Conservation (phyloP, 176 grass and related monocot genomes). For the Musa acuminata region DNA sequence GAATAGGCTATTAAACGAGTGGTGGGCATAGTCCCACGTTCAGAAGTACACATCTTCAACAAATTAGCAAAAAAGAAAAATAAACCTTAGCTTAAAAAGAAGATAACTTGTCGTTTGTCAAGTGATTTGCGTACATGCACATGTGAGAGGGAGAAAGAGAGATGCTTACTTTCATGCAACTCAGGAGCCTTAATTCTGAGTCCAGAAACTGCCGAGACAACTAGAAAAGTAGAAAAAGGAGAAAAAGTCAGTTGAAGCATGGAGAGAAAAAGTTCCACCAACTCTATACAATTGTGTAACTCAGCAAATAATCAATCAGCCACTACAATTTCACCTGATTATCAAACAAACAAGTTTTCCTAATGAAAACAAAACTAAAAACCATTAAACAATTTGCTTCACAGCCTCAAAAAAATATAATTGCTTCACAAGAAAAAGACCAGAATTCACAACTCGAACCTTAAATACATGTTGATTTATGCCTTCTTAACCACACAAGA, state of each 20-base stretch:
- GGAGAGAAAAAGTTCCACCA: not conserved
- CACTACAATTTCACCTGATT: not conserved
- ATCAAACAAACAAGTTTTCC: not conserved
- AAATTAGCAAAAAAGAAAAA: not conserved
- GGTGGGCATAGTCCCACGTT: not conserved
- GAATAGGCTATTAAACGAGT: not conserved
- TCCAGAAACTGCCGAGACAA: slow-evolving; percentile 71
- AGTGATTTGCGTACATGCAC: too few relatives aligned
- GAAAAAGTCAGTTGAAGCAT: slow-evolving; percentile 24
- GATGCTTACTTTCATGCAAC: slow-evolving; percentile 77
- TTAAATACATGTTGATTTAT: not conserved
- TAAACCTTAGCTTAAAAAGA: not conserved
- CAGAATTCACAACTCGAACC: not conserved
- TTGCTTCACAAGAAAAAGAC: not conserved
- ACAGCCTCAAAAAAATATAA: too few relatives aligned
- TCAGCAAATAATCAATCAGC: not conserved
- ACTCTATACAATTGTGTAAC: not conserved
- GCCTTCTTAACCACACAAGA: not conserved
- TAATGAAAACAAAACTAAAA: not conserved
- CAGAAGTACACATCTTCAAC: not conserved
- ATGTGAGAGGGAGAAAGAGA: not conserved
- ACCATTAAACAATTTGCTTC: too few relatives aligned
- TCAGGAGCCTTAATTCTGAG: slow-evolving; percentile 69
- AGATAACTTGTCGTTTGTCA: not conserved
- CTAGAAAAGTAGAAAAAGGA: slow-evolving; percentile 23